Evolutionary conservation across 1,284 basidiomycete species (phyloP), one percentile per base, ranked within the genome.

Genomic region (Cystobasidium pallidum): DNA sequence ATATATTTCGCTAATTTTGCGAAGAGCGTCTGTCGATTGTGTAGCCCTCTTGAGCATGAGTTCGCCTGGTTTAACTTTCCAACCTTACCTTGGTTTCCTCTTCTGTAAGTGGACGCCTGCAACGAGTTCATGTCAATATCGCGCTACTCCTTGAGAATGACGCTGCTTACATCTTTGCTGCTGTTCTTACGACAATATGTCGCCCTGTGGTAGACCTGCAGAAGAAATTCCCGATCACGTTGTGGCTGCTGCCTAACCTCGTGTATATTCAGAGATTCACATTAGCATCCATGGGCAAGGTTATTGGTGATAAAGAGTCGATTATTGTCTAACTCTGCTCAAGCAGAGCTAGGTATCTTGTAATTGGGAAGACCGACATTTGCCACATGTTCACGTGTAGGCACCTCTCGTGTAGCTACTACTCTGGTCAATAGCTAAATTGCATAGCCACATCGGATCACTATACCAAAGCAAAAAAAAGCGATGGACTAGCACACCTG

Each of bases 1-100:
- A 94, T 89, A 80, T 94, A 95, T 82, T 93, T 93, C 39, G 93
- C 91, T 43, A 95, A 86, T 80, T 95, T 95, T 45, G 89, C 87
- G 78, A 95, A 95, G 19, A 95, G 88, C 0, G 88, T 85, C 79
- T 91, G 67, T 55, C 30, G 49, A 66, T 17, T 34, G n/a, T 91
- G 78, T 88, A 11, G 21, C 36, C 24, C 39, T 19, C 28, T n/a
- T 43, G 39, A 43, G 59, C 59, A n/a, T 49, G 21, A 7, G 24
- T 43, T 51, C 47, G 19, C 39, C n/a, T 61, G 41, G n/a, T 13
- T 47, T 24, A 30, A n/a, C 66, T 45, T 54, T 36, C 17, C 51
- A n/a, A 30, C 8, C 26, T n/a, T 45, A 66, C 65, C 77, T 71
- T 80, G 19, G 80, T 80, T 74, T 81, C 80, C 64, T 78, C 77